Percentiles rank a stretch among this genome's conserved stretches.
phyloP scores from a whole-genome alignment of 192 early-diverging fungal genomes.

The Kappamyces sp. region DNA sequence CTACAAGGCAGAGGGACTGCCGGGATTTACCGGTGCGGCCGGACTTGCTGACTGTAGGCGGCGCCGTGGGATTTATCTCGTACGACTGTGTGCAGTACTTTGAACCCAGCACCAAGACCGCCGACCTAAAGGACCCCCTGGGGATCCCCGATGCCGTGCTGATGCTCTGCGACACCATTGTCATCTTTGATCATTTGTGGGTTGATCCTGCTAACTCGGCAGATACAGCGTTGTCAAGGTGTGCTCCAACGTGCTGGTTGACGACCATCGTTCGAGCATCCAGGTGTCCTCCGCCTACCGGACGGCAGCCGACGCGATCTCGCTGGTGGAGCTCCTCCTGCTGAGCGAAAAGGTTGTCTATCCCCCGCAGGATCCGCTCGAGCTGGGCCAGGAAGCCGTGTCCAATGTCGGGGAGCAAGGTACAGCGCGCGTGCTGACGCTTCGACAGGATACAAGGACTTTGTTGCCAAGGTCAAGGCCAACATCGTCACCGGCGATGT shows the following conservation, averaged over 20 bases:
- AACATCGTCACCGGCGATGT: constrained; percentile 95
- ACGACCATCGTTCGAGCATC: constrained; percentile 30
- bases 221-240: constrained; percentile 78
- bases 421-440: neutral
- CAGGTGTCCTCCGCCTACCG: constrained; percentile 61
- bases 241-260: constrained; percentile 68
- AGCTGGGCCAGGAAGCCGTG: constrained; percentile 53
- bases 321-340: constrained; percentile 60
- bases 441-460: constrained; percentile 74
- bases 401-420: constrained; percentile 84
- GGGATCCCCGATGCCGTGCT: constrained; percentile 91
- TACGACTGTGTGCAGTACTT: constrained; percentile 98
- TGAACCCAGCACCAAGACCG: constrained; percentile 83
- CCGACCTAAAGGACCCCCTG: constrained; percentile 70
- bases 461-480: constrained; percentile 80
- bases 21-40: constrained; percentile 66
- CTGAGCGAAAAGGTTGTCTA: constrained; percentile 65
- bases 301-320: constrained; percentile 65
- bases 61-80: constrained; percentile 93
- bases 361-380: constrained; percentile 64
- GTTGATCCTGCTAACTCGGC: too few species aligned
- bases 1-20: constrained; percentile 76
- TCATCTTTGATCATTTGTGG: constrained; percentile 90
- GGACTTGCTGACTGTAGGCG: constrained; percentile 50
- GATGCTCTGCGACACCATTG: constrained; percentile 90